A percentile compares a stretch with the other conserved stretches of the same genome.
Evolutionary conservation across 2,329 filamentous ascomycete species (phyloP).

Genomic region (Trichophyton verrucosum): DNA sequence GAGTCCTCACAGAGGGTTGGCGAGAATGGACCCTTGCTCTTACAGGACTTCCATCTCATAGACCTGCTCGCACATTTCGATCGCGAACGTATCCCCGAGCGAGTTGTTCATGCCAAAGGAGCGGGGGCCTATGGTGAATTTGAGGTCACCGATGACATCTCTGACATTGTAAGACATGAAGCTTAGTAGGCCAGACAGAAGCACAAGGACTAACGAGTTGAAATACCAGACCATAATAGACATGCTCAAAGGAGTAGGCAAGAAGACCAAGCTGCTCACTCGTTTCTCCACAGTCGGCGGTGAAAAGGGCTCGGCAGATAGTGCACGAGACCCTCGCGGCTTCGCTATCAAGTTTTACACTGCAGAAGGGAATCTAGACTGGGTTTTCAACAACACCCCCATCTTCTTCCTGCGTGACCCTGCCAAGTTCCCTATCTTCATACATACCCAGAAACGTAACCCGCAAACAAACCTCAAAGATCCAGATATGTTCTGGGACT

Average conservation of each 20-base stretch:
- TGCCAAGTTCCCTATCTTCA: constrained; percentile 60
- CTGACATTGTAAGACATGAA: constrained; percentile 30
- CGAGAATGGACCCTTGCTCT: constrained; percentile 45
- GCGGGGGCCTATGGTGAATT: constrained; percentile 20
- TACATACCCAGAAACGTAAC: constrained; percentile 64
- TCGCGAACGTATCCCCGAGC: constrained; percentile 23
- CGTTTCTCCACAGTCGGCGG: constrained; percentile 68
- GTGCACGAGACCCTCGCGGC: constrained; percentile 58
- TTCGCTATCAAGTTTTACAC: constrained; percentile 64
- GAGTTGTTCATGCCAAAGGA: constrained; percentile 5
- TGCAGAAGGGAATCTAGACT: constrained; percentile 61
- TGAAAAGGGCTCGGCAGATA: constrained; percentile 59
- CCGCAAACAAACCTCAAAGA: constrained; percentile 57
- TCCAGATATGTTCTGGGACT: constrained; percentile 59
- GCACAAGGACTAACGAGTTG: constrained; percentile 1
- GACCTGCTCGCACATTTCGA: constrained; percentile 42
- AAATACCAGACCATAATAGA: constrained; percentile 28
- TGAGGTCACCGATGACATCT: constrained; percentile 38
- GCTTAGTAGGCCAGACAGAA: too few relatives aligned
- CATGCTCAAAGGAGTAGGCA: constrained; percentile 48
- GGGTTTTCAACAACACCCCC: constrained; percentile 47
- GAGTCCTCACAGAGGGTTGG: constrained; percentile 44
- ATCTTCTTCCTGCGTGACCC: constrained; percentile 66
- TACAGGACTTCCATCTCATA: constrained; percentile 55
- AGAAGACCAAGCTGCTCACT: constrained; percentile 53